Evolutionary conservation across 805 yeast species (phyloP).

Genomic region (Suhomyces faveliae): DNA sequence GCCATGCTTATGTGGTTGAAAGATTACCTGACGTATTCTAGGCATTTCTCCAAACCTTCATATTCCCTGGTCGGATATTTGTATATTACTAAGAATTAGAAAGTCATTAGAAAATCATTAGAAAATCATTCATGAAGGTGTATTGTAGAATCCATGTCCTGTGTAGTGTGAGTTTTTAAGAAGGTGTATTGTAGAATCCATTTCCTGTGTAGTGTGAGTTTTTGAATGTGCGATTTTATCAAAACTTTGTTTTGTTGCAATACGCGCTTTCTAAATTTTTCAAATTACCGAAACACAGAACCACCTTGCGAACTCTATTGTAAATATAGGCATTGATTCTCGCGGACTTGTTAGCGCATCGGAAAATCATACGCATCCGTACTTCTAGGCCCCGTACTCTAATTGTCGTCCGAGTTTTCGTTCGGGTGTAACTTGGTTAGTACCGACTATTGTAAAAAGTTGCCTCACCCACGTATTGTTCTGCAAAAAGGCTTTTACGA

Average conservation of each 20-base stretch:
- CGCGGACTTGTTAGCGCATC: too few species aligned
- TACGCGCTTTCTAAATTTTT: too few species aligned
- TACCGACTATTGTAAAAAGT: neutral
- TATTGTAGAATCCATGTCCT: neutral
- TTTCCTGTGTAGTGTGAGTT: too few species aligned
- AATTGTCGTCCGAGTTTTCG: neutral
- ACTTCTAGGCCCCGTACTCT: neutral
- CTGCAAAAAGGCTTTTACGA: neutral
- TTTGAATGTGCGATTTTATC: too few species aligned
- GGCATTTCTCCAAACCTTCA: neutral
- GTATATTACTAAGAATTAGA: neutral
- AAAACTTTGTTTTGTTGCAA: too few species aligned
- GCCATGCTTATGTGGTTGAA: constrained; percentile 88
- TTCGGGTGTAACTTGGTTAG: too few species aligned
- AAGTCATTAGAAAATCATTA: too few species aligned
- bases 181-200: neutral
- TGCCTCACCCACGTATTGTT: neutral
- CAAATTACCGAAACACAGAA: too few species aligned
- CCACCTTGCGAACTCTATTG: too few species aligned
- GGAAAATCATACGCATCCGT: too few species aligned
- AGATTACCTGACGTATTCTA: constrained; percentile 91
- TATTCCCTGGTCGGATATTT: constrained; percentile 6
- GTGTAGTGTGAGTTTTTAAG: too few species aligned
- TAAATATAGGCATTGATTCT: too few species aligned
- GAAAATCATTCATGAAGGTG: neutral